Evolutionary conservation across 768 basidiomycete species (phyloP).

Genomic region (Mycena leptocephala): DNA sequence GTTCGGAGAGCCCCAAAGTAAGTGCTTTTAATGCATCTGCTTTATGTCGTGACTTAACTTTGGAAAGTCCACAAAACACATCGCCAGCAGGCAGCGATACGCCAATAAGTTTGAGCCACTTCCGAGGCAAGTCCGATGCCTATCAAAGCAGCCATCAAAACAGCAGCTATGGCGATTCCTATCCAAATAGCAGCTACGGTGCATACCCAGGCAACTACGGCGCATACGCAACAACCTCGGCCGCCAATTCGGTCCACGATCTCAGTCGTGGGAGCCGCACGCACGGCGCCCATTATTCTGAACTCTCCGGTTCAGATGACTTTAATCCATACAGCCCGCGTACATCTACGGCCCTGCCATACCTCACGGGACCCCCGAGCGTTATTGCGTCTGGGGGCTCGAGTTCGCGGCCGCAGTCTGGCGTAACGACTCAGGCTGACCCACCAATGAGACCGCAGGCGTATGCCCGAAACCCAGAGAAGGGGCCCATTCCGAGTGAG

Average conservation of each 20-base stretch:
- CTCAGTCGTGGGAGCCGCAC: background rate
- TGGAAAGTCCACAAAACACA: background rate
- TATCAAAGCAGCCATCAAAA: background rate
- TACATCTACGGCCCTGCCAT: background rate
- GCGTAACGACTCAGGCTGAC: background rate
- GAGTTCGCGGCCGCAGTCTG: background rate
- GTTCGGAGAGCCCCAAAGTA: conserved; percentile 18
- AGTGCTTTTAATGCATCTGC: background rate
- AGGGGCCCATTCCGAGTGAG: conserved; percentile 17
- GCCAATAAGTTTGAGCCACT: conserved; percentile 19
- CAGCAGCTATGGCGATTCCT: background rate
- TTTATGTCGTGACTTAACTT: background rate
- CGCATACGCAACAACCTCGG: background rate
- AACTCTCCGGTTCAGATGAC: conserved; percentile 19
- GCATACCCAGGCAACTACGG: background rate
- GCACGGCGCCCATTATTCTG: conserved; percentile 11
- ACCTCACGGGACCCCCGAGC: background rate
- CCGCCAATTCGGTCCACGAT: conserved; percentile 17
- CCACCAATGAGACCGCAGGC: background rate
- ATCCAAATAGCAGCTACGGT: background rate
- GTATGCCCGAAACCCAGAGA: background rate
- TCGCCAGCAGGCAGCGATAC: background rate
- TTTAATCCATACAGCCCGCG: conserved; percentile 24
- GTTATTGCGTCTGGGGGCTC: background rate
- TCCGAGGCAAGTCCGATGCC: background rate